Base-by-base conservation (phyloP, 306 rosid species). In the Quercus alba region DNA sequence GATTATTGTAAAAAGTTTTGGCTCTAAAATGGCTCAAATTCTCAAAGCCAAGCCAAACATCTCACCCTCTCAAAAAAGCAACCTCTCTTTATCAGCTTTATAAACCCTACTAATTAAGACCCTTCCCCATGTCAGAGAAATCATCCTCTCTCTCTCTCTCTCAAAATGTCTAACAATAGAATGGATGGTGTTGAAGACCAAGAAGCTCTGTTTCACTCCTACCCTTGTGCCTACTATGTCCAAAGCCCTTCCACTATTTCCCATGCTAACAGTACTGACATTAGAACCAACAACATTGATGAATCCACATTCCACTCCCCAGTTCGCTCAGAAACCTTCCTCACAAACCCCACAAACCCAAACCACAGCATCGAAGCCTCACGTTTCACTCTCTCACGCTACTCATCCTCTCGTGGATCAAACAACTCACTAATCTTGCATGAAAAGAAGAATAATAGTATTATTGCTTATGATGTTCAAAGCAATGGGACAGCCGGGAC, bases 191-290 rank as follows among this genome's bases (percentile, higher is more conserved):
- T 82, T 62, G 91, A 90, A 73, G 98, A 94, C n/a, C 89, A 90
- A 61, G 97, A 90, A 6, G 79, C 77, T 72, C 70, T 87, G 17
- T 77, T 87, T 26, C 89, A 79, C 80, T 52, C 94, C 5, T 92
- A 92, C 80, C 92, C 91, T 3, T 90, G 88, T 31, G 80, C 89
- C 8, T 91, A 94, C 85, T 92, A 82, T 73, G 98, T 94, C 4
- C 97, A 90, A 76, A 92, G 99, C 86, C 99, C 99, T 12, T 90
- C 97, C 77, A 87, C 90, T 28, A 4, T 90, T 61, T 93, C 97
- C 81, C 94, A 88, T 8, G 89, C 90, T 63, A 87, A 92, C 78
- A 90, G 90, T 55, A 49, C 87, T 1, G 90, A 87, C 14, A 77
- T 75, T 35, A 80, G 87, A 25, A 87, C 79, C 86, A 70, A 76